phyloP scores from a whole-genome alignment of 805 yeast genomes.

The Ogataea wickerhamii region DNA sequence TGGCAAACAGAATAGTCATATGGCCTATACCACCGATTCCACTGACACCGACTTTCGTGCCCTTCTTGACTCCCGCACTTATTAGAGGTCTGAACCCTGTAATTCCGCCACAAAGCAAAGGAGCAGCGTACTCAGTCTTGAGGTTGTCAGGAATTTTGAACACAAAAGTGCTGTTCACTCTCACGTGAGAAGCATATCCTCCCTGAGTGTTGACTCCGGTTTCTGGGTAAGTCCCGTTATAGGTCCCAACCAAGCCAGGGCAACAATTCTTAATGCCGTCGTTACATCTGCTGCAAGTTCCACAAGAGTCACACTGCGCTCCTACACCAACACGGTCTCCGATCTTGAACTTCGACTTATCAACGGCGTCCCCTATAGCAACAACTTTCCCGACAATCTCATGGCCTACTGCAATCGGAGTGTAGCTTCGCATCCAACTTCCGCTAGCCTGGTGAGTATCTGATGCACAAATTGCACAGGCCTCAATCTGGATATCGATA shows the following conservation, averaged over 20 bases:
- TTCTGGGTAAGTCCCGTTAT: conserved; percentile 41
- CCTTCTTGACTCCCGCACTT: conserved; percentile 42
- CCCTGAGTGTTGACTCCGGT: conserved; percentile 46
- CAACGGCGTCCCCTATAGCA: conserved; percentile 37
- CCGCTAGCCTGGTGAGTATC: conserved; percentile 47
- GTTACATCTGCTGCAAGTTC: conserved; percentile 38
- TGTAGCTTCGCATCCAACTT: conserved; percentile 35
- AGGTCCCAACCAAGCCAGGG: conserved; percentile 45
- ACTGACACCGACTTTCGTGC: conserved; percentile 47
- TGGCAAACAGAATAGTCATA: conserved; percentile 48
- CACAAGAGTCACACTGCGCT: conserved; percentile 40
- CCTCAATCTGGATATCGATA: conserved; percentile 37
- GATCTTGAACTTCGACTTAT: conserved; percentile 30
- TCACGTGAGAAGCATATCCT: conserved; percentile 48
- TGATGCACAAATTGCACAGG: conserved; percentile 52
- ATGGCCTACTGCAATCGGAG: conserved; percentile 39
- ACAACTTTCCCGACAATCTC: conserved; percentile 44
- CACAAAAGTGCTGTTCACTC: conserved; percentile 42
- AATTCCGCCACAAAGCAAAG: conserved; percentile 55
- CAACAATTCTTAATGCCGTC: conserved; percentile 47
- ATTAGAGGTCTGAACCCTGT: conserved; percentile 50
- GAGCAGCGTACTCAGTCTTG: conserved; percentile 43
- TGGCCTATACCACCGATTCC: conserved; percentile 49
- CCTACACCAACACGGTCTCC: conserved; percentile 55
- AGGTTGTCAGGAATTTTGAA: conserved; percentile 47